Evolutionary conservation across 257 asterid genomes (phyloP), one percentile per base, ranked within the genome.

Genomic region (Prunella vulgaris): DNA sequence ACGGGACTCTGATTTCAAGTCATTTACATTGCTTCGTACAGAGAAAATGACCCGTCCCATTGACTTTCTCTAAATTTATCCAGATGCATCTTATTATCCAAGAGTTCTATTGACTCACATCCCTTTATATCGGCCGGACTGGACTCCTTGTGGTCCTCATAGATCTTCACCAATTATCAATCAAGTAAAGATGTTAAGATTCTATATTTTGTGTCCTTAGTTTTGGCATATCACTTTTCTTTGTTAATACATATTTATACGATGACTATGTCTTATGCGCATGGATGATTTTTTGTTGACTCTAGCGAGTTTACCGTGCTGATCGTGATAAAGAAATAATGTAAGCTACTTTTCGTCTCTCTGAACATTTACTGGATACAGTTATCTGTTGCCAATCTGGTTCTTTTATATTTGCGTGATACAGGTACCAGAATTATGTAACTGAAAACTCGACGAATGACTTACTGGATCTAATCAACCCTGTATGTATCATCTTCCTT

Each of bases 71-170:
- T 72, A 66, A 72, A 33, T 66, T 77, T 63, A 15, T 74, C 53
- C 84, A 90, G 96, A 74, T 79, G 66, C 20, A 54, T 61, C 75
- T 75, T 72, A 85, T 59, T 68, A 71, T 28, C 87, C 91, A 52
- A 86, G 93, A 84, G 89, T 94, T 60, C 76, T 94, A 67, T 80
- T 90, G 88, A 91, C 92, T 81, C 99, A 94, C 78, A 91, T 94
- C 63, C 97, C 99, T 46, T 72, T 94, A 70, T 84, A 86, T 80
- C 92, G 99, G 51, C 81, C 89, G 17, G 95, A 89, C 79, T 71
- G 77, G 81, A 90, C 95, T 72, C 79, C 87, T 17, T 94, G 99
- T 33, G 97, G 97, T 71, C 90, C 93, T 61, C 77, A 77, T 76
- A 96, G 99, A 49, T 76, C 84, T 61, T 91, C 97, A 20, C 74